Base-by-base conservation (phyloP, 2,329 filamentous ascomycete genomes). In the Paecilomyces fulvus region DNA sequence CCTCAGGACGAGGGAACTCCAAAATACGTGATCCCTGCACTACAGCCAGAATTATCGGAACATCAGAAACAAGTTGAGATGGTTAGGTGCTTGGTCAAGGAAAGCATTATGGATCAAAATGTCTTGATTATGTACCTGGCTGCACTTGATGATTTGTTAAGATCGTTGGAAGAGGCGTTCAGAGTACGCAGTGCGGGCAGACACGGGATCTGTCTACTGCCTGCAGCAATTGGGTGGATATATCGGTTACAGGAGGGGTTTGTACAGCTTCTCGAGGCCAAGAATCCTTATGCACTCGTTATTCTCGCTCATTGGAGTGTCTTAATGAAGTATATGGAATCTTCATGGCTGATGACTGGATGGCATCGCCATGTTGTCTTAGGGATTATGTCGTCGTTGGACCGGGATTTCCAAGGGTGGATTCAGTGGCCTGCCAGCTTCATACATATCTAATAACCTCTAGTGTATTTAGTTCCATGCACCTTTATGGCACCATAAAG, bases 361-460 rank as follows among this genome's bases (percentile, higher is more conserved):
- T 72, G 70, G 70, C 63, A 66, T 43, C 52, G 53, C 20, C 70
- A 72, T 67, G 66, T 73, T 6, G 43, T 72, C 0, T 25, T n/a
- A 7, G 70, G 70, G 0, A 61, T 71, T 51, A 56, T 54, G 3
- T 46, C 21, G 2, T 69, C 53, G 25, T 49, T 72, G 14, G 30
- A 48, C 0, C 17, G 6, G 0, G 61, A 61, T 2, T 65, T 62
- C 54, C 56, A 60, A 3, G 30, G 33, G 7, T 68, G 64, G 66
- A 64, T 71, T 55, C n/a, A 43, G n/a, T 20, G 37, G n/a, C 37
- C 37, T 43, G 37, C 20, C 37, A 43, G 17, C 6, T 43, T 43
- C n/a, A 8, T 17, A 8, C 14, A 43, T 43, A 43, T 4, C 8
- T 43, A 43, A 43, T 43, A 43, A 4, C n/a, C 7, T n/a, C 2